Evolutionary conservation across 345 rosid genomes (phyloP), one percentile per base, ranked within the genome.

Genomic region (Eucalyptus pumila): DNA sequence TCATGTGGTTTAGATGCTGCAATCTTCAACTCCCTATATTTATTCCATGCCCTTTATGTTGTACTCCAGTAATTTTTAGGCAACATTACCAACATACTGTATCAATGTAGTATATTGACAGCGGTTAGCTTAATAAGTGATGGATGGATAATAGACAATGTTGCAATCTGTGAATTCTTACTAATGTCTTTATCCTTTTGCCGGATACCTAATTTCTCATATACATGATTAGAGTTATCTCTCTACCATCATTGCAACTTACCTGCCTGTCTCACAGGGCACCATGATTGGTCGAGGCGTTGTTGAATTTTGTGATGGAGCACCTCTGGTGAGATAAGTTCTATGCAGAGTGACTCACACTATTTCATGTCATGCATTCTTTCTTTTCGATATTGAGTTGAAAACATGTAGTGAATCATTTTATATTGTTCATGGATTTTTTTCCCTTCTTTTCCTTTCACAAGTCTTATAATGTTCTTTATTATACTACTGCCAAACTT

Each of bases 271-370:
- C 87, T 89, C 65, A 14, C 93, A 97, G 94, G 99, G 99, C 89
- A 92, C 87, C 92, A 80, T 96, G 95, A 86, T 97, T 90, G 99
- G 95, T 89, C 95, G 95, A 86, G 98, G 95, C 88, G 42, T 97
- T 88, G 88, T 97, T 88, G 97, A 97, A 91, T 94, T 96, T 87
- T 97, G 98, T 89, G 97, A 95, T 52, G 98, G 94, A 89, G 99
- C 92, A n/a, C 99, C 99, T 60, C 92, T 91, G 89, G 99, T 97
- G 94, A 94, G 96, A 87, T 86, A 54, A 90, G 89, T 54, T 80
- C 49, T 62, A 27, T 23, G 83, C 42, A 76, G 0, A 48, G 45
- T 50, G 14, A 40, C 37, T 48, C 14, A 9, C 32, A 44, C 56
- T 50, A 7, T 51, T 37, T 40, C 5, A 3, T 26, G 13, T 48